A percentile compares a stretch with the other conserved stretches of the same genome.
phyloP scores from a whole-genome alignment of 208 protist species.

The Vickermania ingenoplastis region DNA sequence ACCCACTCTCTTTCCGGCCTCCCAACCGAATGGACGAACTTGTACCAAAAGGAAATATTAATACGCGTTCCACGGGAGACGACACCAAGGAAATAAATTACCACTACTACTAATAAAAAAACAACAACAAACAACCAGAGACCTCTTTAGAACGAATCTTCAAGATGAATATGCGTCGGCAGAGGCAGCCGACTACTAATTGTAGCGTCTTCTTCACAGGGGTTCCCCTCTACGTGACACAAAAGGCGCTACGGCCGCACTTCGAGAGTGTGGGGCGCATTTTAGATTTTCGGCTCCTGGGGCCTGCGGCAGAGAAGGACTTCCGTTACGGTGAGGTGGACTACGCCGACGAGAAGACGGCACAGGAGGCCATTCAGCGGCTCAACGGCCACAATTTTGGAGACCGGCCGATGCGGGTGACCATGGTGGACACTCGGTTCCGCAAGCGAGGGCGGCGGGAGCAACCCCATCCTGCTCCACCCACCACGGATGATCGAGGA shows the following conservation, averaged over 20 bases:
- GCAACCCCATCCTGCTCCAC: background rate
- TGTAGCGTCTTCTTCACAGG: conserved; percentile 76
- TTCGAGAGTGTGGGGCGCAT: conserved; percentile 82
- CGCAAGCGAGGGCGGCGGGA: background rate
- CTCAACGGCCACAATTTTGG: conserved; percentile 72
- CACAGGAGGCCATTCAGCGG: conserved; percentile 58
- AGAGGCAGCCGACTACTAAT: conserved; percentile 5
- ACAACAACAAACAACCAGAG: background rate
- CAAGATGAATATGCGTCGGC: conserved; percentile 2
- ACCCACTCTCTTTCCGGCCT: too few species aligned
- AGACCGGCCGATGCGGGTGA: conserved; percentile 59
- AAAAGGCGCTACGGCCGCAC: conserved; percentile 48
- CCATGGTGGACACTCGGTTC: conserved; percentile 12
- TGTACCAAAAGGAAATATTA: too few species aligned
- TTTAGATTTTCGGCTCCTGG: conserved; percentile 55
- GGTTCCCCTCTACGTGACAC: conserved; percentile 58
- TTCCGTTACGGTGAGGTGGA: conserved; percentile 69
- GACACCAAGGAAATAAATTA: too few species aligned
- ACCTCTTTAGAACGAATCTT: background rate
- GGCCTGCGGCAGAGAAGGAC: conserved; percentile 50
- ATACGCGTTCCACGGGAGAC: too few species aligned
- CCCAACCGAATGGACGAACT: too few species aligned
- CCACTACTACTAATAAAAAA: background rate
- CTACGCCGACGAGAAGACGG: conserved; percentile 68
- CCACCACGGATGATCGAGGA: background rate